Conservation (phyloP, 352 stramenopile species). For the Phytophthora tubulina region DNA sequence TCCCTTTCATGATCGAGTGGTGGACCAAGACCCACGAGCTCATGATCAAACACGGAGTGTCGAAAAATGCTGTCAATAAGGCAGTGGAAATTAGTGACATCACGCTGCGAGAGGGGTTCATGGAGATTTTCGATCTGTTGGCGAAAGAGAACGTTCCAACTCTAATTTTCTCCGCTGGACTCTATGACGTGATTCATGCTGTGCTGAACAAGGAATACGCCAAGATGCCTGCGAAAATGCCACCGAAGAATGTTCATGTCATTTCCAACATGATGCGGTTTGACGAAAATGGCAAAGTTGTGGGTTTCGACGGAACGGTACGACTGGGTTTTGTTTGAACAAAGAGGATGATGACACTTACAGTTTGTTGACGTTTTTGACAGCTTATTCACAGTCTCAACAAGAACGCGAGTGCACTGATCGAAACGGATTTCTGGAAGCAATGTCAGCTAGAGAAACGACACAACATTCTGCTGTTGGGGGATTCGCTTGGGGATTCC, state of each 20-base stretch:
- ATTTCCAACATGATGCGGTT: conserved; percentile 89
- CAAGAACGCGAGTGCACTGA: conserved; percentile 78
- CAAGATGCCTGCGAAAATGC: conserved; percentile 34
- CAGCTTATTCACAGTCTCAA: conserved; percentile 85
- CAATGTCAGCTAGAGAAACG: conserved; percentile 78
- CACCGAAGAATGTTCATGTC: conserved; percentile 75
- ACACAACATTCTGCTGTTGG: conserved; percentile 79
- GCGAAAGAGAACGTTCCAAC: conserved; percentile 67
- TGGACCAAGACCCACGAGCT: conserved; percentile 63
- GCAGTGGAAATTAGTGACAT: conserved; percentile 67
- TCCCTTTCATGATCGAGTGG: conserved; percentile 84
- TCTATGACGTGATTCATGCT: conserved; percentile 86
- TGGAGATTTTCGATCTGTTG: conserved; percentile 70
- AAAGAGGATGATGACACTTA: background rate
- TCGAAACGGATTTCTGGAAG: conserved; percentile 74
- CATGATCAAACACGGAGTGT: conserved; percentile 69
- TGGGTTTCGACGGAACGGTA: conserved; percentile 67
- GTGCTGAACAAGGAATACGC: conserved; percentile 77
- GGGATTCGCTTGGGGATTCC: conserved; percentile 76
- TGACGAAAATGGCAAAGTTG: conserved; percentile 50
- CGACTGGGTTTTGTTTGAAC: background rate
- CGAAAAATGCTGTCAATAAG: conserved; percentile 47
- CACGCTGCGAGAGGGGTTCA: conserved; percentile 64
- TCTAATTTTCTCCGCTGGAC: conserved; percentile 75
- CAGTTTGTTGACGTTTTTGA: conserved; percentile 8